Percentiles rank a stretch among this genome's conserved stretches.
Conservation (phyloP, 1,284 basidiomycete species). For the Pseudozyma hubeiensis region DNA sequence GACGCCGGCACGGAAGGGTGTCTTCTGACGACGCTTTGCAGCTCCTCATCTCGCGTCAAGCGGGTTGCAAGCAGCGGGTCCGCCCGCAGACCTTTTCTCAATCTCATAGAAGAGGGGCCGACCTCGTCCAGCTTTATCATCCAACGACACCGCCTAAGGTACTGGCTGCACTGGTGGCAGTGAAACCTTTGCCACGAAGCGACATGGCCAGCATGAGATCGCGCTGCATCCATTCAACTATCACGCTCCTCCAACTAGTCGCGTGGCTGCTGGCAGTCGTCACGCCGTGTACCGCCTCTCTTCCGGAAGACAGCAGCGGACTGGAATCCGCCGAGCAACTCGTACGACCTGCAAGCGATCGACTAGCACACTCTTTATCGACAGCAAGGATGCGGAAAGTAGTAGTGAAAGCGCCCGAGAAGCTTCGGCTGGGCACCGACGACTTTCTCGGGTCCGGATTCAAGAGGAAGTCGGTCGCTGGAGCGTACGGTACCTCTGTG, state of each 20-base stretch:
- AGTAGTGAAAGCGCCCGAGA: conserved; percentile 13
- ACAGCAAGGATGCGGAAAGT: conserved; percentile 1
- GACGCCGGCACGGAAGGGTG: too few relatives aligned
- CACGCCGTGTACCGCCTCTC: not conserved
- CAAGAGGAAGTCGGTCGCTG: conserved; percentile 34
- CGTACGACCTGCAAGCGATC: not conserved
- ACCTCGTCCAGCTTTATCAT: too few relatives aligned
- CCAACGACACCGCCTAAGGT: too few relatives aligned
- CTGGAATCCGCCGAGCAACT: not conserved
- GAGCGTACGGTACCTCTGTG: conserved; percentile 23
- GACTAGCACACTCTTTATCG: conserved; percentile 6
- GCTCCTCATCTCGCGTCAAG: too few relatives aligned
- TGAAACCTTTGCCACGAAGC: not conserved
- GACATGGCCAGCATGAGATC: not conserved
- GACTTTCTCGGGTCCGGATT: conserved; percentile 28
- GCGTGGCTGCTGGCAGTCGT: conserved; percentile 5
- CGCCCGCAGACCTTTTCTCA: too few relatives aligned
- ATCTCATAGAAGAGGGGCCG: too few relatives aligned
- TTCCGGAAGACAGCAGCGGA: not conserved
- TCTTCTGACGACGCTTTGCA: too few relatives aligned
- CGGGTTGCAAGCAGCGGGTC: too few relatives aligned
- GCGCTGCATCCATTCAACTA: not conserved
- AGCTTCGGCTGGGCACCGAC: conserved; percentile 17
- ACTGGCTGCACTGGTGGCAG: too few relatives aligned
- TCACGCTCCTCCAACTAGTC: not conserved